Conservation (phyloP, 1,139 yeast genomes). For the Kluyveromyces marxianus region DNA sequence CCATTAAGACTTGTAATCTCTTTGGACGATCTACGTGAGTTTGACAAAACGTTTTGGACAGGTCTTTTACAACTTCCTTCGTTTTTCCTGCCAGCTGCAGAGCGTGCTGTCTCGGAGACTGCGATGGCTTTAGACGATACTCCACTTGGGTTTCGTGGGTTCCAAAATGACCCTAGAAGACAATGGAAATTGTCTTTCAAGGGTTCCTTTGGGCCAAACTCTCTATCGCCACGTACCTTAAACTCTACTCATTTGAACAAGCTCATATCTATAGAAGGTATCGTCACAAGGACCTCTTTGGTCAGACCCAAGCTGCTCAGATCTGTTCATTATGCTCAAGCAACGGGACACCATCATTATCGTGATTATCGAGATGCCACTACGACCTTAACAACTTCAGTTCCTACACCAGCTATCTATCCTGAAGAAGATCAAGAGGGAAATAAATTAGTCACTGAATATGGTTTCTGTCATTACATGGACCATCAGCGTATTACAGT, state of each 20-base stretch:
- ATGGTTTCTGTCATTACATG: conserved; percentile 85
- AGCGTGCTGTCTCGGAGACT: conserved; percentile 77
- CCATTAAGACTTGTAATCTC: conserved; percentile 66
- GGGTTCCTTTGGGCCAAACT: conserved; percentile 88
- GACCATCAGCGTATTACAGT: conserved; percentile 92
- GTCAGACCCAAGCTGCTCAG: conserved; percentile 88
- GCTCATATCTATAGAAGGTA: conserved; percentile 87
- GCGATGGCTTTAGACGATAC: conserved; percentile 59
- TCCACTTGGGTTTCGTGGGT: conserved; percentile 4
- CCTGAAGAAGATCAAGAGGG: conserved; percentile 94
- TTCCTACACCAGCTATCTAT: conserved; percentile 79
- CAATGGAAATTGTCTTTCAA: conserved; percentile 54
- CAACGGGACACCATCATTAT: conserved; percentile 75
- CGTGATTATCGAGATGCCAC: conserved; percentile 93
- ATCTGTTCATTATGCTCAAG: conserved; percentile 90
- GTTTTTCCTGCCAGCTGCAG: conserved; percentile 84
- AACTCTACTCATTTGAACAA: conserved; percentile 70
- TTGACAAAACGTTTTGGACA: conserved; percentile 69
- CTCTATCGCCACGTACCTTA: conserved; percentile 82
- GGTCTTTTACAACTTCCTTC: conserved; percentile 76
- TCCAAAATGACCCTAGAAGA: conserved; percentile 7
- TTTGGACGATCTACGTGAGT: conserved; percentile 81
- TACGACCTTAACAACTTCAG: conserved; percentile 59
- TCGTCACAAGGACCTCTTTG: conserved; percentile 86
- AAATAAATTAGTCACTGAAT: conserved; percentile 79